A percentile compares a stretch with the other conserved stretches of the same genome.
phyloP scores from a whole-genome alignment of 2,329 filamentous ascomycete species.

The Xylariaceae sp. region DNA sequence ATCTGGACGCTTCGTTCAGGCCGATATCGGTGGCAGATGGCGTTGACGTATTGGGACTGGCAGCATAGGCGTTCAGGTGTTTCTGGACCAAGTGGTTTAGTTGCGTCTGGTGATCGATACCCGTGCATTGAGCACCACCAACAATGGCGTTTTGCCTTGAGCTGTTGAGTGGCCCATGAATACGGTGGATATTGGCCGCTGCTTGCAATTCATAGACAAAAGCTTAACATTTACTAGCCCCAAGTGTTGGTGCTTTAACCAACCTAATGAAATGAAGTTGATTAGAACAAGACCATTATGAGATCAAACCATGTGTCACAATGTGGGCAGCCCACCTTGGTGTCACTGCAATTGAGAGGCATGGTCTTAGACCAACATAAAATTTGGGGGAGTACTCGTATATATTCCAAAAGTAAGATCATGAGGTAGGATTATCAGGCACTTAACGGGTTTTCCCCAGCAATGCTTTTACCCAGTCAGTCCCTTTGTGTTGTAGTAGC shows the following conservation, averaged over 20 bases:
- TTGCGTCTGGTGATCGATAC: conserved; percentile 34
- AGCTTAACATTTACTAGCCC: not conserved
- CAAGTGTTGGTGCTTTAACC: not conserved
- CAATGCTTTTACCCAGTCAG: no score
- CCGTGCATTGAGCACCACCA: conserved; percentile 19
- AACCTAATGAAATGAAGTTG: conserved; percentile 8
- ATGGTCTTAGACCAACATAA: no score
- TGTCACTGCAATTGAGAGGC: no score
- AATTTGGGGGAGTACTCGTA: no score
- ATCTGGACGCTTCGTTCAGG: conserved; percentile 15
- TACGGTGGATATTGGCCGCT: not conserved
- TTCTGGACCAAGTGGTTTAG: conserved; percentile 40
- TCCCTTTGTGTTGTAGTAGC: no score
- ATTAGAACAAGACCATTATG: no score
- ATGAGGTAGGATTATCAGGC: no score
- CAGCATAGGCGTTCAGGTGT: conserved; percentile 32
- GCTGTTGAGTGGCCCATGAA: conserved; percentile 1
- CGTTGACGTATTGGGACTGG: conserved; percentile 17
- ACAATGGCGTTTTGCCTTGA: not conserved
- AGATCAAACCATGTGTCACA: no score
- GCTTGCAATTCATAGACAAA: conserved; percentile 25
- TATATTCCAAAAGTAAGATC: no score
- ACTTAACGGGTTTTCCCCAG: no score
- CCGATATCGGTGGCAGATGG: conserved; percentile 13
- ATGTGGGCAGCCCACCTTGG: no score